These are phyloP conservation scores for Acer saccharum DNA, from an alignment of 345 rosid species.

Conservation along the genomic window DNA sequence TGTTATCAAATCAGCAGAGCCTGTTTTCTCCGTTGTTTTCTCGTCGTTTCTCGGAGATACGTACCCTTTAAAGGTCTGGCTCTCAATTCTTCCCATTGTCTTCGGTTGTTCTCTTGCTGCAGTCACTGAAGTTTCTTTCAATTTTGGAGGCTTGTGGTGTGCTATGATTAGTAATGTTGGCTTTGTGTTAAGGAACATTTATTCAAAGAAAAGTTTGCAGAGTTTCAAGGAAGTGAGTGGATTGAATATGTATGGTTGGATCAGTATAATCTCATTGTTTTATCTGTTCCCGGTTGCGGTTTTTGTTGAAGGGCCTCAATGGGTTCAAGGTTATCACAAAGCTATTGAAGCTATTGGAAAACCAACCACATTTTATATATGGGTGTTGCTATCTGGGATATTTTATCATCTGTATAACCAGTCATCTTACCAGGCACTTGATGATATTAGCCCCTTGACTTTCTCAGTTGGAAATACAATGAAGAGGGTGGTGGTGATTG, in stretches of 20 bases:
- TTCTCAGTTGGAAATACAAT: constrained; percentile 92
- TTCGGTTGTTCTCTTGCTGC: constrained; percentile 97
- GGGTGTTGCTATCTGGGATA: constrained; percentile 89
- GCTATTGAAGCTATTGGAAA: constrained; percentile 74
- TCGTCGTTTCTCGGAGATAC: constrained; percentile 87
- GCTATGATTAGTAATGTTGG: constrained; percentile 97
- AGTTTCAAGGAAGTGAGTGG: constrained; percentile 88
- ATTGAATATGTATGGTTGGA: constrained; percentile 84
- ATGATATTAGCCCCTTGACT: constrained; percentile 88
- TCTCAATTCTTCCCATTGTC: constrained; percentile 89
- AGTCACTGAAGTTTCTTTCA: constrained; percentile 90
- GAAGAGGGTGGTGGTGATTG: constrained; percentile 95
- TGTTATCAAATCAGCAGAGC: constrained; percentile 95
- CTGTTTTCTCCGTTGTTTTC: constrained; percentile 93
- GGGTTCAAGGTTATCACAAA: constrained; percentile 80
- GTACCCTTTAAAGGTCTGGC: constrained; percentile 85
- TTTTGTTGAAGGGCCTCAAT: constrained; percentile 85
- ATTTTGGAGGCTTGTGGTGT: constrained; percentile 77
- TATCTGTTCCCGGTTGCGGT: constrained; percentile 88
- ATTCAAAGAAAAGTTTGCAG: constrained; percentile 79
- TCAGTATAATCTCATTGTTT: constrained; percentile 68
- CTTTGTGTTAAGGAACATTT: constrained; percentile 84
- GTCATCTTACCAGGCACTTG: constrained; percentile 94
- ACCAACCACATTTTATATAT: constrained; percentile 68
- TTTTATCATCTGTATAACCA: constrained; percentile 93